These are phyloP conservation scores for Pyrenophora tritici-repentis DNA, from an alignment of 2,329 filamentous ascomycete species.

Conservation along the genomic window DNA sequence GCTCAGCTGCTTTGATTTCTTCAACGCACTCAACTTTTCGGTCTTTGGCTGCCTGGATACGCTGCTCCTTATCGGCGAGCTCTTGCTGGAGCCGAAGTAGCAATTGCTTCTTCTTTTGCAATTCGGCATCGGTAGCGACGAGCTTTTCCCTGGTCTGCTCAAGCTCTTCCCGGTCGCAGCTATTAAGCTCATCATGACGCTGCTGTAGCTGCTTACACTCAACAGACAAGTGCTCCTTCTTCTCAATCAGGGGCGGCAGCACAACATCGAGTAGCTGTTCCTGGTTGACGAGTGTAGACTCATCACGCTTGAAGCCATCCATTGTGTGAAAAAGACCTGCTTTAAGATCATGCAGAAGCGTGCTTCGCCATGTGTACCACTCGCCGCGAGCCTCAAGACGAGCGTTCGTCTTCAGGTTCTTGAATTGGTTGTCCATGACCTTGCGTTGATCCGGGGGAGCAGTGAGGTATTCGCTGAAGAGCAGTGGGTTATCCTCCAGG, in stretches of 20 bases:
- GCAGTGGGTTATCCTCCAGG: conserved; percentile 82
- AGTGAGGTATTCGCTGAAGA: conserved; percentile 90
- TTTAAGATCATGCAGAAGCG: conserved; percentile 79
- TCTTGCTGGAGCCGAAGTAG: conserved; percentile 70
- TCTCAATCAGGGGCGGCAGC: conserved; percentile 67
- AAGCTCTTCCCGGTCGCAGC: conserved; percentile 80
- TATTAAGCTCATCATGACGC: conserved; percentile 74
- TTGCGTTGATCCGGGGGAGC: conserved; percentile 81
- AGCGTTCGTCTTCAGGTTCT: conserved; percentile 93
- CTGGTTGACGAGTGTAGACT: conserved; percentile 67
- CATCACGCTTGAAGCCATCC: conserved; percentile 77
- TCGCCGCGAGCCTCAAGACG: conserved; percentile 89
- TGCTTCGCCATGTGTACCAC: conserved; percentile 98
- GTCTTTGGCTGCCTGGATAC: conserved; percentile 65
- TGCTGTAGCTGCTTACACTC: conserved; percentile 72
- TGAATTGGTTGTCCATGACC: conserved; percentile 95
- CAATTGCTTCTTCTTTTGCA: conserved; percentile 70
- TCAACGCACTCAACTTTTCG: conserved; percentile 71
- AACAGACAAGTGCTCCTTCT: conserved; percentile 64
- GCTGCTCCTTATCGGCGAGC: conserved; percentile 67
- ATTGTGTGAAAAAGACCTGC: conserved; percentile 77
- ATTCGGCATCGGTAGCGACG: conserved; percentile 65
- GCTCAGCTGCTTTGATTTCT: conserved; percentile 82
- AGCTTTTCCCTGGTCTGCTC: conserved; percentile 73
- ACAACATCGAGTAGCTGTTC: conserved; percentile 69